A percentile compares a stretch with the other conserved stretches of the same genome.
Evolutionary conservation across 2,329 filamentous ascomycete genomes (phyloP).

Genomic region (Fusarium sp.): DNA sequence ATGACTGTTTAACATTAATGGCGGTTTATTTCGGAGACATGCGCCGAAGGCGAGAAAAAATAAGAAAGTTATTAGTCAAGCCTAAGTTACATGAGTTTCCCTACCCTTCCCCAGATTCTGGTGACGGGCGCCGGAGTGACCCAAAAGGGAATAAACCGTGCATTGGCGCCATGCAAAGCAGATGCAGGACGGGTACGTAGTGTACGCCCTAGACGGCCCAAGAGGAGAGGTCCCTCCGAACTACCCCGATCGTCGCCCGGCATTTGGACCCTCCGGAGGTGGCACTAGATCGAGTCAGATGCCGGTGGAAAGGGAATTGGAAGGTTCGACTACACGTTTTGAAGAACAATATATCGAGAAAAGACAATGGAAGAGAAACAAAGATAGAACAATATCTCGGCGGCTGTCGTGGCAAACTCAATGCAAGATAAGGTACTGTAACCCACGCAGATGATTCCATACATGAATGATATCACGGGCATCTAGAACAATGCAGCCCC

Average conservation of each 20-base stretch:
- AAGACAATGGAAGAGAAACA: background rate
- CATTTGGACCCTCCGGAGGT: background rate
- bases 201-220: background rate
- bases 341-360: background rate
- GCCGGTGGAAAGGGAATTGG: background rate
- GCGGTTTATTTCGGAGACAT: slow-evolving; percentile 29
- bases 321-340: background rate
- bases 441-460: slow-evolving; percentile 24
- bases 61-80: slow-evolving; percentile 26
- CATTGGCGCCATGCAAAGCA: slow-evolving; percentile 31
- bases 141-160: slow-evolving; percentile 38
- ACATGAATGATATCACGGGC: slow-evolving; percentile 26
- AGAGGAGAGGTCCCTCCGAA: slow-evolving; percentile 23
- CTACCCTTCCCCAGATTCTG: slow-evolving; percentile 40
- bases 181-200: slow-evolving; percentile 34
- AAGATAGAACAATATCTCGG: too few relatives aligned
- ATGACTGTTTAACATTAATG: background rate
- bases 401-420: too few relatives aligned
- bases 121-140: slow-evolving; percentile 37
- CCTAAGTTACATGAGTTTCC: slow-evolving; percentile 7
- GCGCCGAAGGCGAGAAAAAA: slow-evolving; percentile 30
- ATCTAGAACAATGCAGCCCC: slow-evolving; percentile 23
- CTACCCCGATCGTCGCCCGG: slow-evolving; percentile 24
- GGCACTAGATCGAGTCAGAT: slow-evolving; percentile 21
- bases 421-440: slow-evolving; percentile 2